Conservation (phyloP, 805 yeast species). For the Hanseniaspora singularis region DNA sequence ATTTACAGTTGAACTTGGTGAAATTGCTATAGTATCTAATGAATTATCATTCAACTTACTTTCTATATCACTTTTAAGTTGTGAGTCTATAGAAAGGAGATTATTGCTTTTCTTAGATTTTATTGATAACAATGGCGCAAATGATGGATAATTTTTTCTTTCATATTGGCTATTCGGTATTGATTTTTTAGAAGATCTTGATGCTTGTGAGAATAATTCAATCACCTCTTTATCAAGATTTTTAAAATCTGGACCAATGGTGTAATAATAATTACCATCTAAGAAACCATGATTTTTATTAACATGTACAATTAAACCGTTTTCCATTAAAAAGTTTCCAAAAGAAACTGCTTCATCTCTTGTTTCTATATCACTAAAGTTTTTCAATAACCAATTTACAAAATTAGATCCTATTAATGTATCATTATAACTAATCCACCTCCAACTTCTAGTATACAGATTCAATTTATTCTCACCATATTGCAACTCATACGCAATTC, state of each 20-base stretch:
- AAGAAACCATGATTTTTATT: slow-evolving; percentile 70
- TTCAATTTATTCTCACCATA: slow-evolving; percentile 46
- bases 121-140: slow-evolving; percentile 7
- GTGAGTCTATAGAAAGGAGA: not conserved
- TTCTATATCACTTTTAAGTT: not conserved
- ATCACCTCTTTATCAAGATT: slow-evolving; percentile 17
- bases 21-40: not conserved
- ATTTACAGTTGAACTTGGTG: slow-evolving; percentile 1
- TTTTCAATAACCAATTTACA: slow-evolving; percentile 73
- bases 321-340: slow-evolving; percentile 67
- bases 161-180: not conserved
- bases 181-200: not conserved
- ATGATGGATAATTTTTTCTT: slow-evolving; percentile 4
- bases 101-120: slow-evolving; percentile 2
- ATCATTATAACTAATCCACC: slow-evolving; percentile 60
- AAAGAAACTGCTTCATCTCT: slow-evolving; percentile 72
- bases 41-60: slow-evolving; percentile 17
- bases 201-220: not conserved
- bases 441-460: slow-evolving; percentile 80
- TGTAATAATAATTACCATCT: slow-evolving; percentile 89
- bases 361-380: slow-evolving; percentile 65
- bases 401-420: slow-evolving; percentile 79
- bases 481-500: slow-evolving; percentile 55
- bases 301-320: slow-evolving; percentile 67
- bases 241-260: slow-evolving; percentile 45